Base-by-base conservation (phyloP, 805 yeast genomes). In the Cyberlindnera sargentensis region DNA sequence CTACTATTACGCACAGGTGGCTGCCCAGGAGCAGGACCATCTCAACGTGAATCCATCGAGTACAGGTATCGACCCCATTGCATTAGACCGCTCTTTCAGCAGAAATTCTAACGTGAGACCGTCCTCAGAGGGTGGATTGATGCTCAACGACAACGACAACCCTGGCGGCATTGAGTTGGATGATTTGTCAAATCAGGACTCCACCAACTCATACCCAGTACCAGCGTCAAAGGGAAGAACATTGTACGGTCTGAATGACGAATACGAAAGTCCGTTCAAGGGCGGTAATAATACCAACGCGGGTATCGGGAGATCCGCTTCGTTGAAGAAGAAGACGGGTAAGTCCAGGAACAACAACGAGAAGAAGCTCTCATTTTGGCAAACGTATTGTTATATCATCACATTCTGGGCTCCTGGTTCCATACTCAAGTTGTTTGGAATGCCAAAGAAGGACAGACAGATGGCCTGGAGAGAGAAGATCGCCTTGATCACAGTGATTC, bases 381-480 rank as follows among this genome's bases (percentile, higher is more conserved):
- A 77, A 51, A 65, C 80, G 0, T 93, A 88, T 65, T 89, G 96
- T 61, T 78, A 79, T 51, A 53, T 75, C 7, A 66, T 93, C 31
- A 90, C 99, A 0, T 88, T 88, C 62, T 91, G 96, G 93, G 95
- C 95, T 3, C 95, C 97, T 1, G 76, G 83, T 3, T 82, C 89
- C 0, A 49, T 88, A 31, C 65, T 89, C 55, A 67, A 67, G 36
- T 62, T 85, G 36, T 84, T 78, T 63, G 98, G 98, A 3, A 73
- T 91, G 74, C 74, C 75, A 31, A 79, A 84, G 23, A 78, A 79
- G 52, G 90, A 81, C 36, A 78, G 95, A 47, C 97, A 90, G 60
- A 78, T 80, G 70, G 98, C 98, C 0, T 93, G 99, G 99, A 76
- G 99, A 58, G 99, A 93, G 58, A 91, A 91, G 59, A 84, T 90